phyloP scores from a whole-genome alignment of 2,329 filamentous ascomycete genomes.

The Aspergillus thermomutatus region DNA sequence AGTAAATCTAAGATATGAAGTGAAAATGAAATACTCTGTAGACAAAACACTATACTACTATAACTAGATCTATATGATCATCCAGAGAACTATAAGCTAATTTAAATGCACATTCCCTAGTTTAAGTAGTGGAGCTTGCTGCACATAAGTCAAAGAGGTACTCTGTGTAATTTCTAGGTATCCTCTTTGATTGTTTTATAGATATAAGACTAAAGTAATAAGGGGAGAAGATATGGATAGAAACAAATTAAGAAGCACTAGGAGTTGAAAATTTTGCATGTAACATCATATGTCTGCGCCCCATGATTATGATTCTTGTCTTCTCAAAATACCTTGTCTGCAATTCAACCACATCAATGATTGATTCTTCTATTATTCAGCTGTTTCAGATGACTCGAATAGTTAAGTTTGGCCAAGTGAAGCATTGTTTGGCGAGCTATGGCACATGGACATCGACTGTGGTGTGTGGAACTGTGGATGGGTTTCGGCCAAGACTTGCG shows the following conservation, averaged over 20 bases:
- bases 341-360: no score
- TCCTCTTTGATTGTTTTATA: background rate
- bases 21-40: background rate
- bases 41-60: background rate
- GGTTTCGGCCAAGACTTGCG: background rate
- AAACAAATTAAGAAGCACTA: background rate
- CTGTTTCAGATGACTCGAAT: background rate
- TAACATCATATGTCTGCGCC: slow-evolving; percentile 10
- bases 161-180: background rate
- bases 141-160: background rate
- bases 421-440: background rate
- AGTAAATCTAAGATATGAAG: background rate
- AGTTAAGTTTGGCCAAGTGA: background rate
- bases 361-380: background rate
- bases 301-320: slow-evolving; percentile 6
- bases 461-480: background rate
- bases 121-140: background rate
- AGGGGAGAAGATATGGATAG: slow-evolving; percentile 1
- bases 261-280: slow-evolving; percentile 7
- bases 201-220: background rate
- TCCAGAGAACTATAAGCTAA: background rate
- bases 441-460: slow-evolving; percentile 1
- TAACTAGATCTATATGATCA: background rate
- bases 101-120: background rate
- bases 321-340: background rate